Evolutionary conservation across 495 filamentous ascomycete species (phyloP).

Genomic region (Aeminium ludgeri): DNA sequence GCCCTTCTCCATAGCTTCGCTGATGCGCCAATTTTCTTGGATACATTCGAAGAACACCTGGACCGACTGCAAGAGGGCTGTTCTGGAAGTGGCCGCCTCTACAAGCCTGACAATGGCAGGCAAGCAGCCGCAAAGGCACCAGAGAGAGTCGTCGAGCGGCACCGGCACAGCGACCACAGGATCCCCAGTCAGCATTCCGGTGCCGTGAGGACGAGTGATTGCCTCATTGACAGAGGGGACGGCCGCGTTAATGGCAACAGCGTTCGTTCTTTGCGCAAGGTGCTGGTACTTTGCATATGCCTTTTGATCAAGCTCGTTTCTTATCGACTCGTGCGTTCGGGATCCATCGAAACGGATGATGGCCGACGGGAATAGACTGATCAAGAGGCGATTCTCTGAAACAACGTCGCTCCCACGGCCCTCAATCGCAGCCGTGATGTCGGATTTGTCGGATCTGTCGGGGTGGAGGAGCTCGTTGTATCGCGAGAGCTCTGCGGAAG

Average conservation of each 20-base stretch:
- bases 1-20: conserved; percentile 93
- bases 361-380: conserved; percentile 65
- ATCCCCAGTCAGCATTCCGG: conserved; percentile 65
- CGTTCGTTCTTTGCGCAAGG: conserved; percentile 50
- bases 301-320: conserved; percentile 57
- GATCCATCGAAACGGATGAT: conserved; percentile 60
- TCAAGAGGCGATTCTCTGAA: conserved; percentile 63
- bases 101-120: conserved; percentile 70
- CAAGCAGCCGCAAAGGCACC: conserved; percentile 76
- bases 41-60: conserved; percentile 71
- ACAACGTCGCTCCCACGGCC: conserved; percentile 64
- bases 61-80: conserved; percentile 57
- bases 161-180: conserved; percentile 68
- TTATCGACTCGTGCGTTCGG: conserved; percentile 49
- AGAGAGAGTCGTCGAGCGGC: conserved; percentile 78
- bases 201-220: conserved; percentile 55
- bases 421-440: conserved; percentile 76
- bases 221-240: conserved; percentile 82
- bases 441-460: conserved; percentile 79
- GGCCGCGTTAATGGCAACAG: conserved; percentile 74
- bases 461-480: conserved; percentile 84
- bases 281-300: conserved; percentile 7
- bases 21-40: conserved; percentile 85
- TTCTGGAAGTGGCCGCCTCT: conserved; percentile 51
- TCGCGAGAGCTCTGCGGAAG: conserved; percentile 79